Base-by-base conservation (phyloP, 495 filamentous ascomycete species). In the Penicillium pulvis region DNA sequence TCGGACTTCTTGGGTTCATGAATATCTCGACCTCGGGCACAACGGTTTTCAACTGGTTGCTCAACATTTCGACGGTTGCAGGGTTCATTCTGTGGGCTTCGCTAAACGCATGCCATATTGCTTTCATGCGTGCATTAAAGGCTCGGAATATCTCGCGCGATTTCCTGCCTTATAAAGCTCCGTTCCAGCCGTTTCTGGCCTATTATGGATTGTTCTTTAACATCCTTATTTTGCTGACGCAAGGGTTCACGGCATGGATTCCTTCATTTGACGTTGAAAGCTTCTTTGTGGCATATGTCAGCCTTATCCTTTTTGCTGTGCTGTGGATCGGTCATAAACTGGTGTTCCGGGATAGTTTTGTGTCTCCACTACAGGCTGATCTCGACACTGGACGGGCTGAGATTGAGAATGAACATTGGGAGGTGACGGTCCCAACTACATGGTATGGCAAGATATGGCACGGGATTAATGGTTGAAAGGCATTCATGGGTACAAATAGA, bases 71-170 rank as follows among this genome's bases (percentile, higher is more conserved):
- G 20, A 69, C 73, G 43, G 79, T 87, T 17, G 82, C 83, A 6
- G 83, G 83, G 0, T 79, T 87, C 57, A 81, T 85, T 47, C 78
- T 78, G 20, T 87, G 85, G 84, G 71, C 76, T 11, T 77, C 76
- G 50, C 79, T 83, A 24, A 80, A 73, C 65, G 63, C 78, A 36
- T 80, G 77, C 51, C 81, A 85, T 58, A 68, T 87, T 42, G 64
- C 70, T 16, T 86, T 87, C 61, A 80, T 81, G 71, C 66, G 74
- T 5, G 84, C 75, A 11, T 68, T 85, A 20, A 69, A 73, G 47
- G 74, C 70, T 2, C 83, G 79, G 20, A 39, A 24, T 7, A 14
- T 53, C 17, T 16, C 51, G 1, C 31, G 36, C 4, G 11, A 36
- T 12, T 11, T 20, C 6, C 35, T 53, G 9, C 51, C 31, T 6